Conservation (phyloP, 257 asterid genomes). For the Agastache rugosa region DNA sequence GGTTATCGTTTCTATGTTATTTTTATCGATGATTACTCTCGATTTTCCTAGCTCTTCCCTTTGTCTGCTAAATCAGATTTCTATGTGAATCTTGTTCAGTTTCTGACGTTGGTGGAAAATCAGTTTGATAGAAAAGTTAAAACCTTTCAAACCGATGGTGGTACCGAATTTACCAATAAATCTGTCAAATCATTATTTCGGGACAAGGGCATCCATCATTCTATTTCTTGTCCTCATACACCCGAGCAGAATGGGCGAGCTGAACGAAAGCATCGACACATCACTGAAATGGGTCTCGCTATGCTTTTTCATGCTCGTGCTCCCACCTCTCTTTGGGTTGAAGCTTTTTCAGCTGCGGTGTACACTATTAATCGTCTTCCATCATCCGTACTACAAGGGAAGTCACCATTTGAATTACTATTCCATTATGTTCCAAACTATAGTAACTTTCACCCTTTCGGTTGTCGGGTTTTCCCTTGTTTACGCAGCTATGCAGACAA, state of each 20-base stretch:
- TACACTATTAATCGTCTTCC: not conserved
- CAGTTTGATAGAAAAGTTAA: not conserved
- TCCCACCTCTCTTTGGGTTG: constrained; percentile 1
- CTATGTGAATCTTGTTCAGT: not conserved
- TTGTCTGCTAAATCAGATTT: not conserved
- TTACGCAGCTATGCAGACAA: not conserved
- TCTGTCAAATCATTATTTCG: not conserved
- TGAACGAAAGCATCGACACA: not conserved
- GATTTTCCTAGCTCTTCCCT: not conserved
- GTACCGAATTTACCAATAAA: not conserved
- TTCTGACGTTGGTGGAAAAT: not conserved
- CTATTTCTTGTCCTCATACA: not conserved
- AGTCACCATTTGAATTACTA: not conserved
- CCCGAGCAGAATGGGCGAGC: constrained; percentile 1
- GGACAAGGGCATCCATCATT: not conserved
- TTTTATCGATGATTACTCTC: not conserved
- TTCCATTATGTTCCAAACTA: not conserved
- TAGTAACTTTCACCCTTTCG: not conserved
- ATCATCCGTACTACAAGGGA: not conserved
- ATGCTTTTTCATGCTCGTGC: not conserved
- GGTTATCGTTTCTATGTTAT: not conserved
- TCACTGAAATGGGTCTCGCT: not conserved
- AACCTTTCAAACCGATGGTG: not conserved
- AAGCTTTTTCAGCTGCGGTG: not conserved
- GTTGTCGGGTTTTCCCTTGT: not conserved